Evolutionary conservation across 805 yeast species (phyloP).

Genomic region (Kazachstania kunashirensis): DNA sequence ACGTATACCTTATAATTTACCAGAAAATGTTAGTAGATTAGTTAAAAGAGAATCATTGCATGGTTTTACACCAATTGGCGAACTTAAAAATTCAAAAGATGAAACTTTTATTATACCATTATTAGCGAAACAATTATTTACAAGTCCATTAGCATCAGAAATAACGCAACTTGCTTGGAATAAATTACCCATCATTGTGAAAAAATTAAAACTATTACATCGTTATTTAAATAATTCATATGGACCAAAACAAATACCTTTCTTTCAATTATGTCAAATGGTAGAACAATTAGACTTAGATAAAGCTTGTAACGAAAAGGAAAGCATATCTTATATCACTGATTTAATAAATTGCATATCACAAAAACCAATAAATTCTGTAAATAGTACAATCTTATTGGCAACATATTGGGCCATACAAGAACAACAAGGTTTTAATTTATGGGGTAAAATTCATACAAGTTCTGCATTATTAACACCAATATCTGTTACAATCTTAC

Average conservation of each 20-base stretch:
- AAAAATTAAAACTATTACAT: conserved; percentile 40
- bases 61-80: conserved; percentile 27
- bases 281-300: conserved; percentile 28
- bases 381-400: conserved; percentile 28
- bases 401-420: conserved; percentile 43
- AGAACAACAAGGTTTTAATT: conserved; percentile 35
- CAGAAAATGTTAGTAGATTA: conserved; percentile 8
- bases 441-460: conserved; percentile 34
- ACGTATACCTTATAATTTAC: conserved; percentile 40
- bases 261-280: conserved; percentile 32
- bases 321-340: not conserved
- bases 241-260: conserved; percentile 35
- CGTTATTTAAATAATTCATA: conserved; percentile 32
- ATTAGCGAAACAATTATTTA: conserved; percentile 25
- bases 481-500: conserved; percentile 36
- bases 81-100: conserved; percentile 17
- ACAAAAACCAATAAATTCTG: not conserved
- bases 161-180: conserved; percentile 36
- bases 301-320: not conserved
- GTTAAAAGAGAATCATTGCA: conserved; percentile 14
- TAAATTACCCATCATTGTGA: conserved; percentile 31
- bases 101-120: conserved; percentile 28
- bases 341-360: not conserved
- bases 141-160: conserved; percentile 28
- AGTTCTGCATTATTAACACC: conserved; percentile 32